phyloP scores from a whole-genome alignment of 305 asterid species.

The Coffea humblotiana region DNA sequence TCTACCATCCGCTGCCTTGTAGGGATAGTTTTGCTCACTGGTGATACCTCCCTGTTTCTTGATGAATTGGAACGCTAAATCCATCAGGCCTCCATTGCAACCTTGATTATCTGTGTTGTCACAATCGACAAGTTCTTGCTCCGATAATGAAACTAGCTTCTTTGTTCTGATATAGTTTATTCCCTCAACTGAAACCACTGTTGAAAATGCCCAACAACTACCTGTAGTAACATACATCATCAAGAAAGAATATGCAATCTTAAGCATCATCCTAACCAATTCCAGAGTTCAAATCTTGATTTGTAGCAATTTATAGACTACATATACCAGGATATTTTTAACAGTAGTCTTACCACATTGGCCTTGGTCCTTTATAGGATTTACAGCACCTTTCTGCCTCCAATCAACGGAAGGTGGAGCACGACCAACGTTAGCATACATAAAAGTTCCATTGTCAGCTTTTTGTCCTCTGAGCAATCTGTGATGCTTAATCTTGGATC shows the following conservation, averaged over 20 bases:
- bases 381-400: constrained; percentile 81
- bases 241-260: not conserved
- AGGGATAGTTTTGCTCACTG: constrained; percentile 70
- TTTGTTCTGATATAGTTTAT: constrained; percentile 73
- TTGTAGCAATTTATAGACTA: not conserved
- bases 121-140: constrained; percentile 89
- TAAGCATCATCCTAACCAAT: not conserved
- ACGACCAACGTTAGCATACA: constrained; percentile 44
- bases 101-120: constrained; percentile 64
- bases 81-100: constrained; percentile 93
- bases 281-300: not conserved
- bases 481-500: constrained; percentile 65
- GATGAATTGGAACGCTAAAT: constrained; percentile 66
- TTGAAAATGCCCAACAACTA: constrained; percentile 97
- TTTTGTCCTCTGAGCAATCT: constrained; percentile 50
- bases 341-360: constrained; percentile 60
- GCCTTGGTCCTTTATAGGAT: constrained; percentile 80
- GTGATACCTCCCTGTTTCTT: constrained; percentile 68
- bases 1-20: constrained; percentile 53
- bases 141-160: constrained; percentile 62
- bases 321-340: not conserved
- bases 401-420: constrained; percentile 80
- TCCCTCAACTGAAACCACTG: constrained; percentile 85
- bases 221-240: constrained; percentile 40
- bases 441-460: constrained; percentile 44